Base-by-base conservation (phyloP, 805 yeast species). In the Starmerella davenportii region DNA sequence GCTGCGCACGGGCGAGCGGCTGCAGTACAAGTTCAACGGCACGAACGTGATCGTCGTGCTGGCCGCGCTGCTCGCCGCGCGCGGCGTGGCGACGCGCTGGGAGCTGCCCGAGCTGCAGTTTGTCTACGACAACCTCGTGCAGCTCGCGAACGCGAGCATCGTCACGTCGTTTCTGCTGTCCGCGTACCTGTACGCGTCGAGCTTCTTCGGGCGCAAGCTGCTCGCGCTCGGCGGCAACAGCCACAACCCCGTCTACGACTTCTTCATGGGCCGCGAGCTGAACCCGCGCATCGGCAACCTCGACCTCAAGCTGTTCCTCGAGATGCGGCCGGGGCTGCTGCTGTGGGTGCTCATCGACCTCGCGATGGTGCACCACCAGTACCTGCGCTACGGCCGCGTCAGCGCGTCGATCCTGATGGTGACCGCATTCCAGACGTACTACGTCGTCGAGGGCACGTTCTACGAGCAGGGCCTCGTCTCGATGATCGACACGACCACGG, bases 201-300 rank as follows among this genome's bases (percentile, higher is more conserved):
- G 94, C 4, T 87, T 75, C 53, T 48, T 47, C 19, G 70, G 75
- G 1, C 63, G 62, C 9, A 65, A 79, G 46, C 72, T 90, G 30
- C 64, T 90, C 38, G 85, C 95, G 0, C 57, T 69, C 30, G 90
- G 90, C 34, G 98, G 98, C 2, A 87, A 87, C 59, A 66, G 93
- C 0, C 79, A 81, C 0, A 74, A 70, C 47, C 48, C 59, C 0
- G 49, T 87, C 8, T 87, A 79, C 54, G 95, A 90, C 45, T 85
- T 95, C 95, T 90, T 84, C 54, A 84, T 90, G 54, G 98, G 98
- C 23, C 73, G 98, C 43, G 96, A 87, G 60, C 65, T 90, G 53
- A 90, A 90, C 56, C 98, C 96, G 21, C 68, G 96, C 49, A 63
- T 80, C 42, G 90, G 92, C 1, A 52, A 68, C 0, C 72, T 85